Base-by-base conservation (phyloP, 179 eudicot genomes). In the Carnegiea gigantea region DNA sequence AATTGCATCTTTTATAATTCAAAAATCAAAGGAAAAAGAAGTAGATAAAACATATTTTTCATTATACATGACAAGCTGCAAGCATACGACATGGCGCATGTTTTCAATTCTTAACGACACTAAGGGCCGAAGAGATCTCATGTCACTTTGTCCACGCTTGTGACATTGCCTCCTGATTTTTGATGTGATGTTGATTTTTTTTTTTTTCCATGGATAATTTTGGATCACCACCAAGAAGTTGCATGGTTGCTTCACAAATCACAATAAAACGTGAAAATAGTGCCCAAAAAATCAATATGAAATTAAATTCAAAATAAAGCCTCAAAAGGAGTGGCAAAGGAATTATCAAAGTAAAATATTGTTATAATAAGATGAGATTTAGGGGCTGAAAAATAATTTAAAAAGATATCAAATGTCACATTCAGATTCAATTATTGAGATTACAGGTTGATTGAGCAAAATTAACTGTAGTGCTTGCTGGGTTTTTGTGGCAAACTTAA, bases 381-480 rank as follows among this genome's bases (percentile, higher is more conserved):
- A 11, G n/a, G 62, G n/a, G n/a, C 62, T n/a, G 12, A 67, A 13
- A 67, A 67, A 67, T 67, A 10, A 13, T 67, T 10, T 10, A 5
- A 26, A 26, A 67, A 26, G 8, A 26, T 28, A 4, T 28, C 38
- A 28, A 67, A 28, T 67, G 72, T 67, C 72, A 67, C 20, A 24
- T 4, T 67, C 17, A 30, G 46, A 36, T 36, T 70, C 65, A 70
- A 28, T 49, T 20, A 70, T 79, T 70, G 51, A 49, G 33, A 36
- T 51, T 78, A 77, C 81, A 24, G 33, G 3, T 78, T 79, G 76
- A 79, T 79, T 48, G 65, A 48, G 40, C 65, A 14, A 70, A 79
- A 46, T 9, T 51, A 33, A 70, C 49, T 49, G 40, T 48, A 38
- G 24, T 68, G 81, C 15, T 18, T 21, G 23, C 44, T 65, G 46